Evolutionary conservation across 345 rosid genomes (phyloP), one percentile per base, ranked within the genome.

Genomic region (Eucalyptus globulus): DNA sequence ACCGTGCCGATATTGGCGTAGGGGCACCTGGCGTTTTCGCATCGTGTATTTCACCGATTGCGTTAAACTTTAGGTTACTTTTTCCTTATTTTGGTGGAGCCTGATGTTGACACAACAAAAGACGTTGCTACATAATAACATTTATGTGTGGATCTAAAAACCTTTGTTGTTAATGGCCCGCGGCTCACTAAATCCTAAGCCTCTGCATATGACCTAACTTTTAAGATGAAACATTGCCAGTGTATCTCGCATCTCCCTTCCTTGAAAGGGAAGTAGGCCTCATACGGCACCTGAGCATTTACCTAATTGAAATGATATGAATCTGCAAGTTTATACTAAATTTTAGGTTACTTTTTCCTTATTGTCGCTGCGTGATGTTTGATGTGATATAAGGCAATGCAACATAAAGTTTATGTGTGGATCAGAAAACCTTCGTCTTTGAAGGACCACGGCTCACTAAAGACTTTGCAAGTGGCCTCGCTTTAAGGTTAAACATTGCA

Each of bases 391-490:
- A 11, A 56, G 29, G 62, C 1, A 5, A 2, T 9, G 6, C 29
- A 9, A 56, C 2, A 56, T 56, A 6, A 10, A 6, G 3, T 29
- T 13, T 29, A 62, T 62, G 9, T 62, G 7, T 62, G 34, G 4
- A 13, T 5, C 9, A 0, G 0, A 7, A 62, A 27, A 62, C 17
- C 0, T 62, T 13, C 0, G 9, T 6, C 69, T 4, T 29, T 13
- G 9, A 62, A 62, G 69, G 69, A 0, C 34, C 16, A 62, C 1
- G 1, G 3, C 17, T 3, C 4, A 27, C 16, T 62, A 27, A 62
- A 13, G 17, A 6, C 1, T 6, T 2, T 5, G 1, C 17, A 14
- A 6, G 19, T 6, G 34, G 5, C 37, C 72, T 62, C 19, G 0
- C 72, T 62, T 62, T 14, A 29, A 62, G 72, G 31, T 62, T 13